A percentile compares a stretch with the other conserved stretches of the same genome.
phyloP scores from a whole-genome alignment of 257 asterid genomes.

The Cinchona pubescens region DNA sequence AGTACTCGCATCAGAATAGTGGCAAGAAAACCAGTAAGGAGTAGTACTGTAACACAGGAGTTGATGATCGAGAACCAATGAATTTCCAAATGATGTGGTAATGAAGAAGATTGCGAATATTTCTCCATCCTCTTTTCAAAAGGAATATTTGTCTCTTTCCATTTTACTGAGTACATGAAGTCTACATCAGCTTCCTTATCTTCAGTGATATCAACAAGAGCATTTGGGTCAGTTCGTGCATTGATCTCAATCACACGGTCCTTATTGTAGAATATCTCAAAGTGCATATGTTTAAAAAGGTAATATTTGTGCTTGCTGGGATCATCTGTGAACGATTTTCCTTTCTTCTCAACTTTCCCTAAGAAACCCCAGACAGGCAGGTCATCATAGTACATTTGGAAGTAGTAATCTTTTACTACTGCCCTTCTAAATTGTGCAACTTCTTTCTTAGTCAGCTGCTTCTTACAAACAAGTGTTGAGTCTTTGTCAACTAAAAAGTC shows the following conservation, averaged over 20 bases:
- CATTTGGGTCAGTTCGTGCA: slow-evolving; percentile 49
- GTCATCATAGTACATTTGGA: slow-evolving; percentile 61
- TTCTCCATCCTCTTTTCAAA: slow-evolving; percentile 61
- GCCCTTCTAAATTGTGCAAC: slow-evolving; percentile 45
- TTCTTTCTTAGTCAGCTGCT: slow-evolving; percentile 41
- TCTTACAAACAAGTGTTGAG: slow-evolving; percentile 42
- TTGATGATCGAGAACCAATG: slow-evolving; percentile 63
- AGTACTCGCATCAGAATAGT: slow-evolving; percentile 61
- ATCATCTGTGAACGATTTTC: slow-evolving; percentile 41
- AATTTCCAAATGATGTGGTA: slow-evolving; percentile 56
- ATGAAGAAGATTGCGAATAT: slow-evolving; percentile 48
- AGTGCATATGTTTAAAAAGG: slow-evolving; percentile 46
- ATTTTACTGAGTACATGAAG: slow-evolving; percentile 48
- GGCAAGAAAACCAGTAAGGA: slow-evolving; percentile 58
- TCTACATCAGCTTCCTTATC: slow-evolving; percentile 49
- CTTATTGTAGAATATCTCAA: slow-evolving; percentile 41
- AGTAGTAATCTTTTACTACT: slow-evolving; percentile 56
- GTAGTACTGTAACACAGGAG: slow-evolving; percentile 62
- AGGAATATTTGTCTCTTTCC: slow-evolving; percentile 52
- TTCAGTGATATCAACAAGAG: slow-evolving; percentile 48
- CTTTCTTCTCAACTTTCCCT: slow-evolving; percentile 53
- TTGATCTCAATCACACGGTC: slow-evolving; percentile 49
- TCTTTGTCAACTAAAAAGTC: slow-evolving; percentile 49
- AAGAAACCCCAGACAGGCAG: slow-evolving; percentile 61
- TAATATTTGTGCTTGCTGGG: slow-evolving; percentile 46